These are phyloP conservation scores for Talaromyces pinophilus DNA, from an alignment of 2,329 filamentous ascomycete species.

Conservation along the genomic window DNA sequence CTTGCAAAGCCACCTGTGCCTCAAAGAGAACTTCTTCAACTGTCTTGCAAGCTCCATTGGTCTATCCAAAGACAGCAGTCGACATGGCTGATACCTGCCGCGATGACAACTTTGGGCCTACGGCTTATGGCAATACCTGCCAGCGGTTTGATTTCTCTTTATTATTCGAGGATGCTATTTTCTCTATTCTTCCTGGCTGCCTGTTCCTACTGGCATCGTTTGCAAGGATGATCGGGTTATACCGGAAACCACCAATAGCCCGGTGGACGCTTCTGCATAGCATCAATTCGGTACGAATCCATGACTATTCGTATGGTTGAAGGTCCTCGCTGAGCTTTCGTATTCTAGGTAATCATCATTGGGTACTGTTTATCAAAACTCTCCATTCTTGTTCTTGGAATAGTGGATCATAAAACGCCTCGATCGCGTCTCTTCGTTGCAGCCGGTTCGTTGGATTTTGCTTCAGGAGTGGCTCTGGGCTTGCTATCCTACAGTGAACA, in stretches of 20 bases:
- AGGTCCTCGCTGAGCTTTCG: neutral
- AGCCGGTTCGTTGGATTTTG: slow-evolving; percentile 17
- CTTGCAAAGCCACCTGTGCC: neutral
- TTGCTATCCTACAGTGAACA: slow-evolving; percentile 17
- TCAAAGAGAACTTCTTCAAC: neutral
- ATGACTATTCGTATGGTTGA: neutral
- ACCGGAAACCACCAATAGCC: slow-evolving; percentile 14
- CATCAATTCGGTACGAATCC: slow-evolving; percentile 6
- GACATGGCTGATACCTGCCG: slow-evolving; percentile 8
- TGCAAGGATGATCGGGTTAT: neutral
- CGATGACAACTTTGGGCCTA: slow-evolving; percentile 1
- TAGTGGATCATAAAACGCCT: neutral
- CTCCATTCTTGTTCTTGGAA: slow-evolving; percentile 5
- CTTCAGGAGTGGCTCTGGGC: neutral
- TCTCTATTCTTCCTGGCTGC: slow-evolving; percentile 10
- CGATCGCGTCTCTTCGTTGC: neutral
- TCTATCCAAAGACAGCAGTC: neutral
- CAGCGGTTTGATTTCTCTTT: slow-evolving; percentile 15
- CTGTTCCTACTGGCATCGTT: slow-evolving; percentile 11
- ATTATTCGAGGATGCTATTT: slow-evolving; percentile 15
- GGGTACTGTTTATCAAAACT: slow-evolving; percentile 12
- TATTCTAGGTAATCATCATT: neutral
- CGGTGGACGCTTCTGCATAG: slow-evolving; percentile 9
- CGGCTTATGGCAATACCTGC: slow-evolving; percentile 9
- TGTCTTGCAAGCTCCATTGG: neutral